Evolutionary conservation across 768 basidiomycete genomes (phyloP), one percentile per base, ranked within the genome.

Genomic region (Leccinum subgranulosum): DNA sequence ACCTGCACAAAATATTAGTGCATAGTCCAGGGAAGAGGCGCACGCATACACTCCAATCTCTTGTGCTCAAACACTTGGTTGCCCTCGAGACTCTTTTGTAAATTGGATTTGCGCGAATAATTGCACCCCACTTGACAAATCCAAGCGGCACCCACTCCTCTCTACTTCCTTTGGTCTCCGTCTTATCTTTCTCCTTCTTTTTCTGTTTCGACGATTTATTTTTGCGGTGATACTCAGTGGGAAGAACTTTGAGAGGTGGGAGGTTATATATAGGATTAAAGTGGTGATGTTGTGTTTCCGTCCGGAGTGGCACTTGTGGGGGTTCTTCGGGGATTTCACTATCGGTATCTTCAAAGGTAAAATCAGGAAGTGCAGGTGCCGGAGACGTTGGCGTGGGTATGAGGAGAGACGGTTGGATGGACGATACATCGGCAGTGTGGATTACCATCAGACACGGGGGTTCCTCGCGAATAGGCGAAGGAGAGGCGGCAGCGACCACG

Each of bases 21-120:
- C 47, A 27, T 17, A 5, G 33, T 23, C 51, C 28, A 53, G 21
- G 19, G 21, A 49, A 48, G 51, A 21, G 14, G 31, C 58, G 33
- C 15, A 57, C 82, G 55, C 88, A 64, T 77, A 92, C 92, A 73
- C 80, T 79, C 92, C 92, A 94, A 57, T 94, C 91, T 39, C 81
- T 81, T 10, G 88, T 90, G 54, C 78, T 91, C 59, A 94, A 64
- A 60, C 88, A 92, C 69, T 94, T 94, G 6, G 81, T 78, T 14
- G 91, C 84, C 53, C 84, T 80, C 45, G 86, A 74, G 11, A 92
- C 80, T 62, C 80, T 84, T 69, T 80, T 85, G 75, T 85, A 83
- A 21, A 90, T 77, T 3, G 92, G 92, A 68, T 94, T 94, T 29
- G 88, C 84, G 56, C 79, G 81, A 29, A 94, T 70, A n/a, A 79